Percentiles rank a stretch among this genome's conserved stretches.
Evolutionary conservation across 208 protist species (phyloP).

Genomic region (Leishmania amazonensis): DNA sequence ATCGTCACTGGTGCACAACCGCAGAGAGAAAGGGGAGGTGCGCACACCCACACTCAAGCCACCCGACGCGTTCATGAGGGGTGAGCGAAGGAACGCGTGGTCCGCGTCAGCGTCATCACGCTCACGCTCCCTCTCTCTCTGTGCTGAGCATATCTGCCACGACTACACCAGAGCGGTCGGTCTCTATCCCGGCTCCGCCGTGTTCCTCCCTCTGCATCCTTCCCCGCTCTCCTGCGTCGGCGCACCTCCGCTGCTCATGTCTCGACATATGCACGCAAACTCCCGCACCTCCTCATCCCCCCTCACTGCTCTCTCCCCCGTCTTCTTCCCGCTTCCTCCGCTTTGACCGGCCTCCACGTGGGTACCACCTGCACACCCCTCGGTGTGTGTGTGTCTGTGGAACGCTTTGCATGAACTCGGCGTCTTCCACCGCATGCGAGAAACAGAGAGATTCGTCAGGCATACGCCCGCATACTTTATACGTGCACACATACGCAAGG

Average conservation of each 20-base stretch:
- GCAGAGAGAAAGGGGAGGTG: neutral
- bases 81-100: neutral
- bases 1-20: neutral
- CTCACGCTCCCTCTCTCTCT: neutral
- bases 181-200: neutral
- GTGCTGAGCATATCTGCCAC: neutral
- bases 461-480: neutral
- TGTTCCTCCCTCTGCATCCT: neutral
- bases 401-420: neutral
- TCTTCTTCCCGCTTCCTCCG: neutral
- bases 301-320: neutral
- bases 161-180: neutral
- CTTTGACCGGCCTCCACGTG: neutral
- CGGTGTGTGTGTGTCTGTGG: neutral
- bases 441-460: slow-evolving; percentile 5
- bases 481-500: neutral
- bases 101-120: neutral
- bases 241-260: neutral
- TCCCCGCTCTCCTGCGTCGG: neutral
- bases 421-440: neutral
- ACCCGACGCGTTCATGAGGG: neutral
- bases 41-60: neutral
- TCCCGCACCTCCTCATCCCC: neutral
- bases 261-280: neutral
- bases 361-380: neutral